A percentile compares a stretch with the other conserved stretches of the same genome.
phyloP scores from a whole-genome alignment of 2,329 filamentous ascomycete genomes.

The Ophiostoma populinum region DNA sequence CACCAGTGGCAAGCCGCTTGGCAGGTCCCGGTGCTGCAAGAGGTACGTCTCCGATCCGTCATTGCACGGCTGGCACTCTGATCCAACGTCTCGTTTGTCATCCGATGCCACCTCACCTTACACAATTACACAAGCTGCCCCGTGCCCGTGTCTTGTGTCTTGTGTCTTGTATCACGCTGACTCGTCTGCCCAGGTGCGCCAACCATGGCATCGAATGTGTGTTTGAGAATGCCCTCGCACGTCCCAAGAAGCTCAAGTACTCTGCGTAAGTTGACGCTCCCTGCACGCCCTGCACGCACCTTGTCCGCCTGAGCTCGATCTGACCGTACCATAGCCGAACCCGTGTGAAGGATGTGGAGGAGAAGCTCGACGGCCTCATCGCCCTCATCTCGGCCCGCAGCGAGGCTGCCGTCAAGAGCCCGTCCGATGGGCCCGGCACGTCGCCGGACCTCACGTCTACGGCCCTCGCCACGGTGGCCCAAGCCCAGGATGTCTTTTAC shows the following conservation, averaged over 20 bases:
- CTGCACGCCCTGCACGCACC: neutral
- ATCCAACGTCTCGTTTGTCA: too few relatives aligned
- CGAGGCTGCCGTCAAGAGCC: slow-evolving; percentile 9
- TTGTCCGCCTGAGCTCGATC: too few relatives aligned
- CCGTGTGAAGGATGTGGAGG: slow-evolving; percentile 12
- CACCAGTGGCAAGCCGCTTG: too few relatives aligned
- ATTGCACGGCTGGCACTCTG: too few relatives aligned
- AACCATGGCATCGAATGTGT: slow-evolving; percentile 10
- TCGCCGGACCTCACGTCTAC: neutral
- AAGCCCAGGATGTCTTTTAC: too few relatives aligned
- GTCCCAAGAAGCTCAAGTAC: slow-evolving; percentile 12
- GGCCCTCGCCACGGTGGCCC: neutral
- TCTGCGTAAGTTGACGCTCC: slow-evolving; percentile 8
- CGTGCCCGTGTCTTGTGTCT: neutral
- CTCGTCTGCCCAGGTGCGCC: slow-evolving; percentile 1
- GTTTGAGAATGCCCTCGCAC: slow-evolving; percentile 13
- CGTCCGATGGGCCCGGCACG: slow-evolving; percentile 11
- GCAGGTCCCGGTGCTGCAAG: slow-evolving; percentile 10
- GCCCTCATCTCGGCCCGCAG: slow-evolving; percentile 17
- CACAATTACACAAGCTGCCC: too few relatives aligned
- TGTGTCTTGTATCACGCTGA: neutral
- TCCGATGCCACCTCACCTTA: too few relatives aligned
- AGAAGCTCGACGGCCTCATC: slow-evolving; percentile 13
- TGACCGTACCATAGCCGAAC: slow-evolving; percentile 8
- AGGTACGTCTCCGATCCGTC: slow-evolving; percentile 6